Percentiles rank a stretch among this genome's conserved stretches.
Conservation (phyloP, 2,329 filamentous ascomycete species). For the Gnomoniopsis sp. region DNA sequence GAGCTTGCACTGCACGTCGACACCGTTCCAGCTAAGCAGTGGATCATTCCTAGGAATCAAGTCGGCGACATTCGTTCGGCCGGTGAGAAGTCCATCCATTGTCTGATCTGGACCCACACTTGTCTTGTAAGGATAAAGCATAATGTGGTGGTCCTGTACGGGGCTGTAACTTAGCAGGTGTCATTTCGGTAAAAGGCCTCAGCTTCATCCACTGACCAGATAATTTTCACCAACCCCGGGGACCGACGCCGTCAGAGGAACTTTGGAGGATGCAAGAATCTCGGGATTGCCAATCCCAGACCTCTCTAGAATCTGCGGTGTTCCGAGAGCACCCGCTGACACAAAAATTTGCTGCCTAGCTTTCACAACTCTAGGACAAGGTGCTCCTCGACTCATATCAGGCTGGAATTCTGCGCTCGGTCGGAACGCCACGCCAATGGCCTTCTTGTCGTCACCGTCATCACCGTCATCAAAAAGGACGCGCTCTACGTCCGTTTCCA, state of each 20-base stretch:
- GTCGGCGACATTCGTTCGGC: slow-evolving; percentile 16
- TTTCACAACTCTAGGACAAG: slow-evolving; percentile 31
- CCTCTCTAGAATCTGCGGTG: slow-evolving; percentile 46
- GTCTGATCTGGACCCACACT: slow-evolving; percentile 2
- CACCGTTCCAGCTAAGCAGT: slow-evolving; percentile 8
- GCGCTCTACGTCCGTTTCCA: slow-evolving; percentile 47
- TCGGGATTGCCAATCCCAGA: slow-evolving; percentile 45
- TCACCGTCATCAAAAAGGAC: slow-evolving; percentile 48
- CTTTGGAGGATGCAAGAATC: slow-evolving; percentile 19
- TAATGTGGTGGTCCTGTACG: slow-evolving; percentile 13
- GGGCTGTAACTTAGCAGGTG: no score
- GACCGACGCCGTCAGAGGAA: slow-evolving; percentile 21
- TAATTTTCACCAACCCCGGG: slow-evolving; percentile 22
- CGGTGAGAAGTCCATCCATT: slow-evolving; percentile 19
- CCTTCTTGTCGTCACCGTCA: slow-evolving; percentile 42
- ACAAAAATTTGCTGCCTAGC: slow-evolving; percentile 47
- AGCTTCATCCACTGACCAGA: neutral
- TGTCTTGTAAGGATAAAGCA: slow-evolving; percentile 9
- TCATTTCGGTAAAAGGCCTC: no score
- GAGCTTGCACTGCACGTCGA: slow-evolving; percentile 10
- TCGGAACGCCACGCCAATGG: slow-evolving; percentile 45
- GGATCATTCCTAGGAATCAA: slow-evolving; percentile 24
- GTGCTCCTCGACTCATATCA: slow-evolving; percentile 18
- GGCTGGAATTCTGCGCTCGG: slow-evolving; percentile 37
- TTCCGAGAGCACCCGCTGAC: slow-evolving; percentile 39